Evolutionary conservation across 75 land plant species (phyloP), one percentile per base, ranked within the genome.

Genomic region (Pseudotsuga menziesii): DNA sequence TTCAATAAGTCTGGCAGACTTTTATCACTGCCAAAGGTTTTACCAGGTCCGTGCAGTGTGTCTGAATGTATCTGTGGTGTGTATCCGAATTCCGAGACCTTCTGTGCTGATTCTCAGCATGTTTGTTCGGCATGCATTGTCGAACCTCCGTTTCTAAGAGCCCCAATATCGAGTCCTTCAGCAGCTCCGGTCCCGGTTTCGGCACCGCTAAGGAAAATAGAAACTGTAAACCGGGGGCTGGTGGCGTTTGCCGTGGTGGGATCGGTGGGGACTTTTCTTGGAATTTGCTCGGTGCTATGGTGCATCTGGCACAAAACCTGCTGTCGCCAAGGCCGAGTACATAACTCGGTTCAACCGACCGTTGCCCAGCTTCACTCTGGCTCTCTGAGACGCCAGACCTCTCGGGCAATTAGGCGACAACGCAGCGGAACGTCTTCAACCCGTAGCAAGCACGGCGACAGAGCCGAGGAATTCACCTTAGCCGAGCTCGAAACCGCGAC

Each of bases 381-480:
- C 27, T 88, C 88, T 4, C 19, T 83, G 41, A 61, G 82, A 57
- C 85, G 91, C 8, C 88, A 91, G 71, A 22, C 72, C 8, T 90
- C 89, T 27, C 55, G 86, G 17, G 72, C 77, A 0, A 87, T 91
- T 81, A 60, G 84, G 82, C 83, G 96, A 26, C 94, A 89, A 56
- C 70, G 94, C 70, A 93, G 96, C 75, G 91, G 91, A 5, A 83
- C 96, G 1, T 93, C 96, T 7, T 82, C 88, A 3, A 74, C 29
- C 26, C 77, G 76, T 2, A 78, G 79, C 54, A 85, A 82, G n/a
- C 84, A 80, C 55, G 77, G 77, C 2, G 96, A 92, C 59, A 77
- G 88, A 17, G 87, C 94, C 4, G 91, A 93, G 75, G 91, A 93
- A 59, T 91, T 91, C 77, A 76, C 84, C 5, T 58, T 89, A 0